A percentile compares a stretch with the other conserved stretches of the same genome.
These are phyloP conservation scores for Amanita muscaria DNA, from an alignment of 768 basidiomycete species.

Conservation along the genomic window DNA sequence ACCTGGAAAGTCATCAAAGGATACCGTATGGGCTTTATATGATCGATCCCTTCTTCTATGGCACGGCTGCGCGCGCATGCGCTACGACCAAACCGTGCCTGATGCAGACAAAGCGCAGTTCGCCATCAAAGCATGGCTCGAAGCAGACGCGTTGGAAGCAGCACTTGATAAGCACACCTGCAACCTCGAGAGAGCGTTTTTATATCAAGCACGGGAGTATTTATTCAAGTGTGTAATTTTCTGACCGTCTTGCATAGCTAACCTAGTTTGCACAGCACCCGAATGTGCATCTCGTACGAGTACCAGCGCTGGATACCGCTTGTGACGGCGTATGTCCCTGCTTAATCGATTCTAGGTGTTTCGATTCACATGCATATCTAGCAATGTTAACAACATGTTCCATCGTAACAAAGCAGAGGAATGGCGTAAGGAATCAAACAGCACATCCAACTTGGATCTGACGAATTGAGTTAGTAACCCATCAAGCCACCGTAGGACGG, in stretches of 20 bases:
- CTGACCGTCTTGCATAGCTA: slow-evolving; percentile 4
- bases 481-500: slow-evolving; percentile 51
- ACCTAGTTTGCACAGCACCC: slow-evolving; percentile 34
- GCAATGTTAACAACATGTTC: slow-evolving; percentile 37
- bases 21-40: slow-evolving; percentile 70
- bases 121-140: slow-evolving; percentile 60
- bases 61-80: slow-evolving; percentile 63
- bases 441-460: slow-evolving; percentile 7
- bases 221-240: slow-evolving; percentile 58
- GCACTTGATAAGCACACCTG: slow-evolving; percentile 60
- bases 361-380: slow-evolving; percentile 14
- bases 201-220: slow-evolving; percentile 65
- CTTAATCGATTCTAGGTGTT: neutral
- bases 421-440: slow-evolving; percentile 40
- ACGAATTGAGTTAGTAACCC: slow-evolving; percentile 47
- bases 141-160: slow-evolving; percentile 57
- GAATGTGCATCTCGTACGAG: slow-evolving; percentile 64
- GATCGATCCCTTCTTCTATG: slow-evolving; percentile 63
- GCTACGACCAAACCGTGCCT: slow-evolving; percentile 28
- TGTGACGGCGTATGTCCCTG: slow-evolving; percentile 38
- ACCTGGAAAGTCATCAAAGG: slow-evolving; percentile 34
- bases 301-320: slow-evolving; percentile 58
- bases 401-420: slow-evolving; percentile 53
- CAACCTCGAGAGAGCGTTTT: slow-evolving; percentile 53
- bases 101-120: slow-evolving; percentile 52